phyloP scores from a whole-genome alignment of 176 grass and related monocot genomes.

The Ensete ventricosum region DNA sequence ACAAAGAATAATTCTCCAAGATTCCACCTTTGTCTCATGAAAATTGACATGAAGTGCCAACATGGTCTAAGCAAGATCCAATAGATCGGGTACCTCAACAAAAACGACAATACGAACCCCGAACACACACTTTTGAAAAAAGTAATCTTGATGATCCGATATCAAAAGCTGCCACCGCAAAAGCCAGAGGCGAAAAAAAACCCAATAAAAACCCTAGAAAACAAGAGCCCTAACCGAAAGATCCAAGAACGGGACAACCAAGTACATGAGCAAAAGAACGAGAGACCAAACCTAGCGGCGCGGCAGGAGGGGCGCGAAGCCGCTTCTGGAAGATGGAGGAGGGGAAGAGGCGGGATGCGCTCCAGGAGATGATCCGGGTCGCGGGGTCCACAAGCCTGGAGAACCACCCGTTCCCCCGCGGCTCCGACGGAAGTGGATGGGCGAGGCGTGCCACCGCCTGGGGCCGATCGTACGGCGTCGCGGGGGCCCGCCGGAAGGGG shows the following conservation, averaged over 20 bases:
- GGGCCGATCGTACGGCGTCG: slow-evolving; percentile 11
- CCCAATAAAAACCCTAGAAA: neutral
- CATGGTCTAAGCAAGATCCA: neutral
- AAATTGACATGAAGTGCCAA: neutral
- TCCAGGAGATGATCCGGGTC: neutral
- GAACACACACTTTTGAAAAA: neutral
- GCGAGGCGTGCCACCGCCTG: neutral
- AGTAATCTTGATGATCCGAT: neutral
- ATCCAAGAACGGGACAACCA: neutral
- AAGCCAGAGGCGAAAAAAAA: neutral
- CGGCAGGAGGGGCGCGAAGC: neutral
- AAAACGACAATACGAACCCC: neutral
- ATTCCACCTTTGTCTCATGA: neutral
- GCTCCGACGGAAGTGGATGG: neutral
- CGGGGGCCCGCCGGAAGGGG: neutral
- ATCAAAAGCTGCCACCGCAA: neutral
- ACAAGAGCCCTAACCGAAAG: neutral
- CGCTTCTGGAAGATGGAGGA: slow-evolving; percentile 25
- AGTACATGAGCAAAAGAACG: neutral
- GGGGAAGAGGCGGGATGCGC: slow-evolving; percentile 29
- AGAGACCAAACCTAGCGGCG: neutral
- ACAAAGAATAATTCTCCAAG: neutral
- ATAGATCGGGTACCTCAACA: neutral
- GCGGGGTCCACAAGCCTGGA: neutral
- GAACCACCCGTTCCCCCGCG: neutral